These are phyloP conservation scores for Dillenia turbinata DNA, from an alignment of 164 flowering plant species.

Conservation along the genomic window DNA sequence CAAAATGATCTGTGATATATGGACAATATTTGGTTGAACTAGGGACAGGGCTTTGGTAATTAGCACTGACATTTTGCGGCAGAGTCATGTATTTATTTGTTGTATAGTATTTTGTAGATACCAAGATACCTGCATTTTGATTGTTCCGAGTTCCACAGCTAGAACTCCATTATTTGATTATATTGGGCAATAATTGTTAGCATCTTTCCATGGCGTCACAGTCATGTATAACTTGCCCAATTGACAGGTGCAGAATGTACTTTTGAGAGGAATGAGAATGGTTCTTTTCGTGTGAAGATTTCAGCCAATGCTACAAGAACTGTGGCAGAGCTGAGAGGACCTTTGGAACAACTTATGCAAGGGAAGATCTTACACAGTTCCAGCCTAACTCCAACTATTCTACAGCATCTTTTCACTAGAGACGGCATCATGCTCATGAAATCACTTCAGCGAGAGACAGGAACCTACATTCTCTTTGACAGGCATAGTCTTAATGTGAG, in stretches of 20 bases:
- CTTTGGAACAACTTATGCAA: conserved; percentile 74
- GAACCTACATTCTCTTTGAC: conserved; percentile 65
- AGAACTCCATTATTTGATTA: not conserved
- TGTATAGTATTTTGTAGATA: no score
- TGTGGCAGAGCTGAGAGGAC: conserved; percentile 78
- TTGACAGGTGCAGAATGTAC: conserved; percentile 51
- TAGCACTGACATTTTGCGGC: no score
- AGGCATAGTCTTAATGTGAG: conserved; percentile 39
- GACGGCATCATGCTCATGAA: conserved; percentile 59
- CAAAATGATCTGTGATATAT: no score
- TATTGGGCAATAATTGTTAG: not conserved
- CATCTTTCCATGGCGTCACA: not conserved
- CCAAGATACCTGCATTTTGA: no score
- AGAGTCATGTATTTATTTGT: no score
- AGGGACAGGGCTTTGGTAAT: no score
- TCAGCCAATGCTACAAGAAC: conserved; percentile 75
- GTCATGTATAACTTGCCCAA: not conserved
- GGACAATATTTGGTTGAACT: no score
- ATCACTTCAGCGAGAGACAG: conserved; percentile 56
- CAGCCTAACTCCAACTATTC: conserved; percentile 46
- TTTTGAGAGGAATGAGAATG: conserved; percentile 53
- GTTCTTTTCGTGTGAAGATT: conserved; percentile 71
- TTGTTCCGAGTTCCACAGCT: not conserved
- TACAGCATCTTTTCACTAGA: conserved; percentile 57
- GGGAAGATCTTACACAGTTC: conserved; percentile 58